Base-by-base conservation (phyloP, 2,329 filamentous ascomycete genomes). In the Rhexocercosporidium sp. region DNA sequence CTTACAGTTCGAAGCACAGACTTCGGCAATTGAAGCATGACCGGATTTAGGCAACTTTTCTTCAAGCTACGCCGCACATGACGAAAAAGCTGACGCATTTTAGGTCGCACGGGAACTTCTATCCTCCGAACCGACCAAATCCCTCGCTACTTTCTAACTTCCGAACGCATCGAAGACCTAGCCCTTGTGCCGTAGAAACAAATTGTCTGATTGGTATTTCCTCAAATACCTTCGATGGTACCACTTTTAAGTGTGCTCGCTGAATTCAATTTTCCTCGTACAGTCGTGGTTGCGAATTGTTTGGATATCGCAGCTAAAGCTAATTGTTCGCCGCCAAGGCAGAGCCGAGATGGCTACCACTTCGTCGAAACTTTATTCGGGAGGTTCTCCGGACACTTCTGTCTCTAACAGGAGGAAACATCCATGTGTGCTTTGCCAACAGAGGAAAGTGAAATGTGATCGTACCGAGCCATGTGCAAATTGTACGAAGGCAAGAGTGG, bases 391-490 rank as follows among this genome's bases (percentile, higher is more conserved):
- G 37, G 54, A 59, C 20, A 18, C 18, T 9, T 16, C 54, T 2
- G 22, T 3, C 14, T 31, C 34, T 37, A 37, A 37, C 12, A 47
- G 31, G 18, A 57, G 65, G 41, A 71, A 71, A 49, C 71, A 74
- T 31, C 69, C 74, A 8, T 75, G 74, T 69, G 69, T 74, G 16
- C 66, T 75, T 16, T 76, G 74, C 61, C 71, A 72, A 54, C 70
- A 71, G 39, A 67, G 74, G n/a, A 76, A 76, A 54, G 72, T 76
- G 31, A 75, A 73, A 34, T 76, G 74, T 65, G 74, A 76, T 29
- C 63, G 71, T 27, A 70, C 71, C 39, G 64, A 72, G 14, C 74
- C 74, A 7, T 76, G 74, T 66, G 64, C 67, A 3, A 75, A 75
- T 49, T 76, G 74, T 54, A 68, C 41, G 6, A 76, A 72, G 46